Evolutionary conservation across 306 rosid species (phyloP), one percentile per base, ranked within the genome.

Genomic region (Astragalus glycyphyllos): DNA sequence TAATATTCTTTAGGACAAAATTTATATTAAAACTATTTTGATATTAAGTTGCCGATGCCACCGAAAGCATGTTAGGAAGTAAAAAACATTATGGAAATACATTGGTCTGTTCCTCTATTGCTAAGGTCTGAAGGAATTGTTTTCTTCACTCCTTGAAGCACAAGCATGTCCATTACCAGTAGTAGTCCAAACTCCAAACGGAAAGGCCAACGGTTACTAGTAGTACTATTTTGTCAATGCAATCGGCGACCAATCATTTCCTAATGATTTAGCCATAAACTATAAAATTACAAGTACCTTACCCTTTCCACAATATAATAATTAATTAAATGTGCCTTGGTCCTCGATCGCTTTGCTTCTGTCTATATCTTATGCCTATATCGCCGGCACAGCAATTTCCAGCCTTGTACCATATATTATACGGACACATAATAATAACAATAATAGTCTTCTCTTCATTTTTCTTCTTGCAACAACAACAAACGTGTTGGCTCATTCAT

Each of bases 371-470:
- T 38, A 48, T 48, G 55, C 16, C 51, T 46, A 46, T 41, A 23
- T 60, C n/a, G 90, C 91, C 87, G 86, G 90, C 90, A 73, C 4
- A 60, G 72, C 82, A 69, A 13, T 37, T 73, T 75, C 72, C 74
- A 66, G 17, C 82, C 40, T 71, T 80, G 80, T 56, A 26, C 44
- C 11, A 12, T 41, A 8, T 41, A 8, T 2, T 41, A 41, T 10
- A n/a, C 8, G n/a, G n/a, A 59, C 29, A 56, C 62, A 15, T 47
- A 49, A 6, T 20, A n/a, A n/a, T n/a, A n/a, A n/a, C n/a, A 38
- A 5, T 23, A 23, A 10, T 11, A 42, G 8, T 37, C 48, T 58
- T 55, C 31, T 31, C 76, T 65, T 53, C 5, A 29, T 49, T 72
- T 23, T 78, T 57, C 12, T 34, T 13, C 32, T 49, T 65, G 61